Evolutionary conservation across 176 grass and related monocot species (phyloP), one percentile per base, ranked within the genome.

Genomic region (Phragmites australis): DNA sequence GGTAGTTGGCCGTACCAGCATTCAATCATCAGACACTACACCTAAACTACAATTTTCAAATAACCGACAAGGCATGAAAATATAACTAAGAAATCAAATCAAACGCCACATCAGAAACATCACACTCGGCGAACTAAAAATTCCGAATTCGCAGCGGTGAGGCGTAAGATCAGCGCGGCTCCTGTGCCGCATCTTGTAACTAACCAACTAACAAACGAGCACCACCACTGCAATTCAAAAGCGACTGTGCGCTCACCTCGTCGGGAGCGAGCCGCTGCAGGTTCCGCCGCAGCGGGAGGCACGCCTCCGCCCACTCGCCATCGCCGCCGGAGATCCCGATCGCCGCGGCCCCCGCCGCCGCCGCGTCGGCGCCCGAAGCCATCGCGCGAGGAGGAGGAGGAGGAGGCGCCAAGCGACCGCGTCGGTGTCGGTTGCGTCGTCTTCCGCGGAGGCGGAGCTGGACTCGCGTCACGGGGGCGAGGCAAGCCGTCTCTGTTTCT

Each of bases 231-330:
- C 9, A 11, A 8, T 14, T 10, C 45, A 21, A 15, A 10, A 46
- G 16, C 14, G 19, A 17, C 29, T 5, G 16, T 26, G 47, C 39
- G 1, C 1, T 69, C 29, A 94, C 92, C 92, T 94, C 83, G 13
- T 89, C 59, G 13, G 68, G 18, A 5, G 83, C 71, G 66, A 94
- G 86, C 68, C 91, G 21, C 0, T 0, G 42, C 7, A 89, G 83
- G 70, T 89, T 91, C 71, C 64, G 81, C 26, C 49, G 79, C n/a
- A 94, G 86, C 45, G 54, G n/a, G 1, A 82, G 57, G 65, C 40
- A 79, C 3, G 70, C 65, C 25, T 34, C 42, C 6, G 82, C 64
- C 82, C 80, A 88, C 6, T 84, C 66, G 27, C 22, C 80, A 18
- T 10, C 57, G 59, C 1, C 37, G 42, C 10, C 66, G 50, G 82